phyloP scores from a whole-genome alignment of 495 filamentous ascomycete genomes.

The Neurospora cerealis region DNA sequence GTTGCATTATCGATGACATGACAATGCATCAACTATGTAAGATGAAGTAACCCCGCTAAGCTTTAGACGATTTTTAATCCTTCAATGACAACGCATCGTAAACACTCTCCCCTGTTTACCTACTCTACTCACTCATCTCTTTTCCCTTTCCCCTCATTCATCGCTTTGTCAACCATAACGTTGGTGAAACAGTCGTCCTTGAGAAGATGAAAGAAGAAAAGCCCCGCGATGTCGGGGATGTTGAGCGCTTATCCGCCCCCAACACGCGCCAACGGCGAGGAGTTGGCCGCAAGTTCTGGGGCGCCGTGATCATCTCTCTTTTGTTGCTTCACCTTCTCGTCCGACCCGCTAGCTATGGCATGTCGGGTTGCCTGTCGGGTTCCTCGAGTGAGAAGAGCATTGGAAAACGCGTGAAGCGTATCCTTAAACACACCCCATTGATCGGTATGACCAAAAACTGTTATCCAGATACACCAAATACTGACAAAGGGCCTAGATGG shows the following conservation, averaged over 20 bases:
- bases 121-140: not conserved
- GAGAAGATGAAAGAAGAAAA: not conserved
- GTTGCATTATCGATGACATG: not conserved
- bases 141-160: not conserved
- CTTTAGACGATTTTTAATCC: not conserved
- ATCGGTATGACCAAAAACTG: conserved; percentile 47
- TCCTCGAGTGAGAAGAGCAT: conserved; percentile 25
- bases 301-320: not conserved
- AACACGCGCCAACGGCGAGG: not conserved
- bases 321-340: conserved; percentile 1
- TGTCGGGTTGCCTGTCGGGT: not conserved
- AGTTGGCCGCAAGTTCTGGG: not conserved
- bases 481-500: conserved; percentile 51
- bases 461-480: not conserved
- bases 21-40: not conserved
- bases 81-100: not conserved
- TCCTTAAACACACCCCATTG: conserved; percentile 63
- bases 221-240: not conserved
- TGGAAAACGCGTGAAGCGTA: conserved; percentile 56
- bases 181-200: not conserved
- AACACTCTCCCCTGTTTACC: not conserved
- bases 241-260: not conserved
- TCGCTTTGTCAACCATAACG: not conserved
- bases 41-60: not conserved
- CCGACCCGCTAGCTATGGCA: not conserved